Base-by-base conservation (phyloP, 108 stramenopile species). In the Phaeodactylum tricornutum region DNA sequence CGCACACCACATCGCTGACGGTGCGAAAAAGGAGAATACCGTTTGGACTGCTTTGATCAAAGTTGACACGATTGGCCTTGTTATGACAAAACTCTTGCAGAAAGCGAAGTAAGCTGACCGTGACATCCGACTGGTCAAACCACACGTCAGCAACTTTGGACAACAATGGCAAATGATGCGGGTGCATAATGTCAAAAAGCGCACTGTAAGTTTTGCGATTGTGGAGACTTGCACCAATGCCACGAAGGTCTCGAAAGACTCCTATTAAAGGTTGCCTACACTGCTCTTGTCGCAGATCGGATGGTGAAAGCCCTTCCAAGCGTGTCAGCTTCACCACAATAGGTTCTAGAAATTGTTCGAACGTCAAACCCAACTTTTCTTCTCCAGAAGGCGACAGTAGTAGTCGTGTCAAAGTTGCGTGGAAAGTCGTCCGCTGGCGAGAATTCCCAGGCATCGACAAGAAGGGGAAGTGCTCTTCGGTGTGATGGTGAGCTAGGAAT, bases 21-120 rank as follows among this genome's bases (percentile, higher is more conserved):
- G 74, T 74, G 7, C 94, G 87, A 72, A 98, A 98, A 3, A 98
- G 81, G 24, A 98, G 72, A 50, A 98, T 96, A n/a, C 97, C 97
- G 62, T 96, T 96, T 15, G 97, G 89, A 50, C 79, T 83, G 59
- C 88, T 93, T 58, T 95, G 89, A 59, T 94, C 94, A 58, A 98
- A 98, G 55, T 92, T 93, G 28, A 98, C 93, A 50, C 97, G 84
- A 53, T 95, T 94, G 5, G 88, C 95, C 59, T 95, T 95, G 77
- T 98, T 98, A 74, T 88, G 78, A 43, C 91, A 94, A 58, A 98
- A 95, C 60, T 98, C 97, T 33, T 93, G 80, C 71, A 95, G 55
- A 57, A 95, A 95, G 31, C 95, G 93, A 17, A 98, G 74, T 24
- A 98, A 70, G 49, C 93, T 84, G 37, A 93, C 95, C 12, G 77